Evolutionary conservation across 306 rosid genomes (phyloP).

Genomic region (Castanopsis chinensis): DNA sequence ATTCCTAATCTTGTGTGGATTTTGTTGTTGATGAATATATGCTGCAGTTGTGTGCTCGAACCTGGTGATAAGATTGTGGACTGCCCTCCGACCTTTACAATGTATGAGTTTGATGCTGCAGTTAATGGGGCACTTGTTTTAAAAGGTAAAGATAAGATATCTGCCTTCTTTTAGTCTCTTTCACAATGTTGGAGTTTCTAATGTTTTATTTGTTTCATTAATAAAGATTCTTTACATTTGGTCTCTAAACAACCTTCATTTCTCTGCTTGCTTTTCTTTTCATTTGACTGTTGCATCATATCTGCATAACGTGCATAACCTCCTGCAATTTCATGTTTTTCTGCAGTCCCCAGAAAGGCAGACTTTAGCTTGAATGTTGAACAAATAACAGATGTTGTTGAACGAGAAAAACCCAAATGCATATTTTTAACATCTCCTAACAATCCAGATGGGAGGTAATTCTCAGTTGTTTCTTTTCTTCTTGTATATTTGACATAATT

Average conservation of each 20-base stretch:
- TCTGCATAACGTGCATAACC: constrained; percentile 14
- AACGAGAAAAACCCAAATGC: constrained; percentile 86
- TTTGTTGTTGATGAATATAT: neutral
- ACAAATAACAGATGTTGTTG: constrained; percentile 48
- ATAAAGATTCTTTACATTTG: neutral
- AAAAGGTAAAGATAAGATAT: constrained; percentile 50
- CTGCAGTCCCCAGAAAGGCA: constrained; percentile 74
- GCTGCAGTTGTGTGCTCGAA: constrained; percentile 80
- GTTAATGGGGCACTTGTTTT: constrained; percentile 47
- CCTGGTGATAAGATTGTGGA: constrained; percentile 97
- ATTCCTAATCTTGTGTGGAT: no score
- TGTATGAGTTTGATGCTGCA: constrained; percentile 96
- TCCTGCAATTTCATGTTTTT: constrained; percentile 11
- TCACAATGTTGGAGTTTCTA: neutral
- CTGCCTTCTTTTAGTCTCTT: neutral
- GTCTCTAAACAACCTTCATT: neutral
- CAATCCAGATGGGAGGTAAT: constrained; percentile 96
- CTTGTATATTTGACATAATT: neutral
- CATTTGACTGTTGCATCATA: no score
- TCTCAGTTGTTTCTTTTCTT: constrained; percentile 12
- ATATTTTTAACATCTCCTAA: constrained; percentile 96
- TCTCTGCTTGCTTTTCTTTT: no score
- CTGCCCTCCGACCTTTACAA: constrained; percentile 96
- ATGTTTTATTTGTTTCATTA: neutral
- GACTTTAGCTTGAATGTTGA: constrained; percentile 84